These are phyloP conservation scores for Moringa oleifera DNA, from an alignment of 345 rosid genomes.

Conservation along the genomic window DNA sequence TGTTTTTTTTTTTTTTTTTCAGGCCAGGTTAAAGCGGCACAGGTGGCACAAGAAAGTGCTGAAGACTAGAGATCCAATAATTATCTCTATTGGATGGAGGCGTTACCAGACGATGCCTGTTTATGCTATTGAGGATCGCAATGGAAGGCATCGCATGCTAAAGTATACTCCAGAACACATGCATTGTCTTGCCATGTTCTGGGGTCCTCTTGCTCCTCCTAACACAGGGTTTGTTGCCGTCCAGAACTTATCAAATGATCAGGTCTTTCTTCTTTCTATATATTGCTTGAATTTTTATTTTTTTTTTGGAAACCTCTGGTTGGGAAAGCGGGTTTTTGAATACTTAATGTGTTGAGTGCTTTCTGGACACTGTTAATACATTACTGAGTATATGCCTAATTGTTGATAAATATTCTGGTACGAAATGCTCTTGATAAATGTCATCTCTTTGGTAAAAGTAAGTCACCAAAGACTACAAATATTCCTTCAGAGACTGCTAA, in stretches of 20 bases:
- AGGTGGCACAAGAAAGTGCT: slow-evolving; percentile 93
- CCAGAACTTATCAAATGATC: slow-evolving; percentile 70
- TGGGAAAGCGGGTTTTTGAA: slow-evolving; percentile 5
- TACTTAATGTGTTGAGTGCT: slow-evolving; percentile 5
- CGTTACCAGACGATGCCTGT: slow-evolving; percentile 86
- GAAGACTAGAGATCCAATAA: slow-evolving; percentile 84
- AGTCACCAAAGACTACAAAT: too few species aligned
- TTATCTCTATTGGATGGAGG: slow-evolving; percentile 94
- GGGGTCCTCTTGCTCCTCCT: slow-evolving; percentile 99
- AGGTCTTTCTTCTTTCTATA: slow-evolving; percentile 40
- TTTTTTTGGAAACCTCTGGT: slow-evolving; percentile 5
- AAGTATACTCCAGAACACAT: slow-evolving; percentile 94
- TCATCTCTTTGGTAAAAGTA: too few species aligned
- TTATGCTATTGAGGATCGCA: slow-evolving; percentile 75
- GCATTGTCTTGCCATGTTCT: slow-evolving; percentile 94
- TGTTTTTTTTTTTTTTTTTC: slow-evolving; percentile 19
- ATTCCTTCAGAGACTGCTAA: too few species aligned
- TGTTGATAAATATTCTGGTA: too few species aligned
- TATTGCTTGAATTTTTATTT: slow-evolving; percentile 12
- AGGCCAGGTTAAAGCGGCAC: slow-evolving; percentile 81
- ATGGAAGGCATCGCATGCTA: slow-evolving; percentile 91
- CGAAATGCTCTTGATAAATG: too few species aligned
- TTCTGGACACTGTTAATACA: not conserved
- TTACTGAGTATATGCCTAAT: too few species aligned
- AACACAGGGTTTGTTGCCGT: slow-evolving; percentile 83